Evolutionary conservation across 192 early-diverging fungal genomes (phyloP), one percentile per base, ranked within the genome.

Genomic region (Coemansia sp.): DNA sequence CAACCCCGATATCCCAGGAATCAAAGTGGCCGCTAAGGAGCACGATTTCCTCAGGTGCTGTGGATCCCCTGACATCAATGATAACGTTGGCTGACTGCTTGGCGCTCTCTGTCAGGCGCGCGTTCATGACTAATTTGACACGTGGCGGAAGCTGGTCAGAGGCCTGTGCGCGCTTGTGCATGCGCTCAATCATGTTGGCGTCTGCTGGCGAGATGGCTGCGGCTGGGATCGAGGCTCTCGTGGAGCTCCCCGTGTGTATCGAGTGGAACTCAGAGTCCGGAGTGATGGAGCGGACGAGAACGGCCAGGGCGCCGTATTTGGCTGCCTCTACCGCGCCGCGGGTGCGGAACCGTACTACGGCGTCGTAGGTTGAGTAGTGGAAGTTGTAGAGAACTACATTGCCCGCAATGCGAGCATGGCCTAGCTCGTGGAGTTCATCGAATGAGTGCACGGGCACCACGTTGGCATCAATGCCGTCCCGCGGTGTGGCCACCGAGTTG

Each of bases 21-120:
- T 84, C 82, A 72, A 88, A 83, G 62, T 88, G 86, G 9, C 86
- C 86, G 62, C 84, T 83, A 26, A 88, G 55, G 21, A 84, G 72
- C 20, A 88, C 77, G 3, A 86, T 71, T 50, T 86, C 82, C 23
- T 88, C 77, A 2, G 84, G 77, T 0, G 36, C 55, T 39, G 82
- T 82, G 18, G 73, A 53, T 36, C 86, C 86, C 61, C 71, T 72
- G 25, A 88, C 55, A 37, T 88, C 86, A 18, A 86, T 68, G 60
- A 88, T 78, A 31, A 86, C 71, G 67, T 88, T 88, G 48, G 73
- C 71, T 33, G 85, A 86, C 37, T 79, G 63, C 48, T 64, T 75
- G 55, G 81, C 75, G 26, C 72, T 38, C 48, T 78, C 50, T 11
- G 23, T 64, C 10, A 75, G 70, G 48, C 63, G 57, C 20, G 83